Base-by-base conservation (phyloP, 352 stramenopile species). In the Aphanomyces euteiches region DNA sequence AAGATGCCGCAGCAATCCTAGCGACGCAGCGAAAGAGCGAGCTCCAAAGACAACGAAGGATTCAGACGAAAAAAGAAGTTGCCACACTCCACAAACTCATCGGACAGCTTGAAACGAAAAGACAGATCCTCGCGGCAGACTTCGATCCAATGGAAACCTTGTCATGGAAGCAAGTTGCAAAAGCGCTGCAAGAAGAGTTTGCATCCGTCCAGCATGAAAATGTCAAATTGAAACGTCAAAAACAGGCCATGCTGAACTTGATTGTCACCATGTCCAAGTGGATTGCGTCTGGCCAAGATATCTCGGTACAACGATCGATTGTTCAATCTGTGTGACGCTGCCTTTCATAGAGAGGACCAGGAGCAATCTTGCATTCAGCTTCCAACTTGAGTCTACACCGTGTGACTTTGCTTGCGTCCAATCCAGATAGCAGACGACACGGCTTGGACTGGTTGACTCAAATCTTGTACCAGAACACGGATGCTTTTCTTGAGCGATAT, bases 371-470 rank as follows among this genome's bases (percentile, higher is more conserved):
- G 45, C 13, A 53, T 53, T 15, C 45, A n/a, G 13, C 45, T 15
- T n/a, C 45, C 13, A 53, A n/a, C 45, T n/a, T 53, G n/a, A 10
- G 50, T 34, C 13, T 58, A 1, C 13, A 8, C 50, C 50, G 50
- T 19, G n/a, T 58, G 50, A 10, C 50, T 13, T 34, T 58, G n/a
- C 37, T 34, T 10, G n/a, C 50, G 8, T 15, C 60, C 0, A 43
- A 67, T 15, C 15, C 17, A 12, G 37, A 19, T 13, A 39, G 41
- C 47, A 19, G 60, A 12, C 41, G 36, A 3, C 60, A 36, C 7
- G 60, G 58, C 17, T 10, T 67, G 21, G 34, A 63, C 60, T 67
- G 60, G 60, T n/a, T 17, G 38, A 57, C 21, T n/a, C 21, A 67
- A 43, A 15, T 47, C n/a, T 63, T 67, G 60, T 19, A 10, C 60